Conservation (phyloP, 2,329 filamentous ascomycete genomes). For the Paecilomyces dactylethromorphus region DNA sequence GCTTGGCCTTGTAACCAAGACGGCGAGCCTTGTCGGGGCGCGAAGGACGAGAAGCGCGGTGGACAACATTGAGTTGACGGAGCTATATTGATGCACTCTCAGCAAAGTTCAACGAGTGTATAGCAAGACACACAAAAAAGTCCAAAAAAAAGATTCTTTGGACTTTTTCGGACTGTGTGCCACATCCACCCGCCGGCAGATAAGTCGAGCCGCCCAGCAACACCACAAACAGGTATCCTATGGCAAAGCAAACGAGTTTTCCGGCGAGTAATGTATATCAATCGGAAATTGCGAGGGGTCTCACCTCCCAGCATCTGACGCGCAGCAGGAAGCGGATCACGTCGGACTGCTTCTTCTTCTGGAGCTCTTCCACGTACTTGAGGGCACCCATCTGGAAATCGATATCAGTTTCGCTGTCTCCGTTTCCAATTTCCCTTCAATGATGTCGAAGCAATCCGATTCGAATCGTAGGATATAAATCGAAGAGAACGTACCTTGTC, state of each 20-base stretch:
- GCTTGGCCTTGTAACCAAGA: conserved; percentile 99
- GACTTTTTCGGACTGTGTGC: conserved; percentile 31
- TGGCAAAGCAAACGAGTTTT: conserved; percentile 27
- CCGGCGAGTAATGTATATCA: conserved; percentile 28
- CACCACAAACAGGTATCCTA: conserved; percentile 23
- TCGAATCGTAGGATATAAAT: not conserved
- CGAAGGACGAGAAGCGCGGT: conserved; percentile 95
- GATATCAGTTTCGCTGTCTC: conserved; percentile 10
- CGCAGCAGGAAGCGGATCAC: conserved; percentile 99
- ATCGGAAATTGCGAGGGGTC: conserved; percentile 29
- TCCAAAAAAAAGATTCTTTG: conserved; percentile 15
- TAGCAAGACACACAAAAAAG: conserved; percentile 59
- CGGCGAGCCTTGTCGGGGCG: conserved; percentile 99
- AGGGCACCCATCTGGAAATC: conserved; percentile 84
- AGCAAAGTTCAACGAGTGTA: conserved; percentile 99
- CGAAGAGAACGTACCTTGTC: conserved; percentile 34
- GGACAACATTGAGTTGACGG: conserved; percentile 99
- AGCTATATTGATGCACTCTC: conserved; percentile 99
- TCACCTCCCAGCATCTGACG: conserved; percentile 98
- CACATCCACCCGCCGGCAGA: conserved; percentile 39
- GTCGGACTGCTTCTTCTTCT: conserved; percentile 99
- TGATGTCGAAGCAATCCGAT: not conserved
- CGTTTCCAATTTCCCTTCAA: not conserved
- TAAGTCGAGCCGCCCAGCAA: conserved; percentile 23
- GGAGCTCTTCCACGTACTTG: conserved; percentile 99